Conservation (phyloP, 108 stramenopile species). For the Nitzschia palea region DNA sequence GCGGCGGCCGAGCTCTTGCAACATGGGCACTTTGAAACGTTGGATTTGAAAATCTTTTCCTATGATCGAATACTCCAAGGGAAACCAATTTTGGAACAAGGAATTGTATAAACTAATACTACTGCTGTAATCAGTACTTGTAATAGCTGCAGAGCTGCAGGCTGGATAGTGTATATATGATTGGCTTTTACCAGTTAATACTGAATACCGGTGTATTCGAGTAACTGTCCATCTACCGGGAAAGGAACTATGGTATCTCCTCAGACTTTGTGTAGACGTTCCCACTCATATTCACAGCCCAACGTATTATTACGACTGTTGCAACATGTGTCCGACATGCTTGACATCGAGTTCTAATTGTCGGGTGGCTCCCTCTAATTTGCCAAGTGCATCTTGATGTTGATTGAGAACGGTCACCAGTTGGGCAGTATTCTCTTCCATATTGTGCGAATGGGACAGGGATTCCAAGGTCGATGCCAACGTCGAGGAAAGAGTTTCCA, state of each 20-base stretch:
- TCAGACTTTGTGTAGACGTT: too few species aligned
- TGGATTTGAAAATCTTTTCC: conserved; percentile 61
- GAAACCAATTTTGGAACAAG: conserved; percentile 20
- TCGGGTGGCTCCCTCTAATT: conserved; percentile 60
- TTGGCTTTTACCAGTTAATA: too few species aligned
- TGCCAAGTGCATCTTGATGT: conserved; percentile 67
- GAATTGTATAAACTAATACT: conserved; percentile 13
- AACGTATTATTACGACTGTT: background rate
- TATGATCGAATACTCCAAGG: conserved; percentile 49
- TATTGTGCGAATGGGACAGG: conserved; percentile 41
- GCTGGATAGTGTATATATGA: too few species aligned
- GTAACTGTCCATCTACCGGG: too few species aligned
- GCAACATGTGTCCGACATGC: conserved; percentile 9
- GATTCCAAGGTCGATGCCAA: conserved; percentile 45
- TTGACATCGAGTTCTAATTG: conserved; percentile 61
- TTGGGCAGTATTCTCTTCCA: background rate
- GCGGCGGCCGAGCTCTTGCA: conserved; percentile 63
- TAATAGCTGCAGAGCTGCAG: too few species aligned
- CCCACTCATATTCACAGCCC: too few species aligned
- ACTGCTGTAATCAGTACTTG: background rate
- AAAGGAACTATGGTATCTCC: too few species aligned
- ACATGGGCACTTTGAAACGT: conserved; percentile 45
- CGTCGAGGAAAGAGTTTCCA: conserved; percentile 44
- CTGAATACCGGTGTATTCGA: too few species aligned
- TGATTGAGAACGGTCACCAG: conserved; percentile 60